A percentile compares a stretch with the other conserved stretches of the same genome.
Conservation (phyloP, 1,284 basidiomycete genomes). For the Macrocystidia cucumis region DNA sequence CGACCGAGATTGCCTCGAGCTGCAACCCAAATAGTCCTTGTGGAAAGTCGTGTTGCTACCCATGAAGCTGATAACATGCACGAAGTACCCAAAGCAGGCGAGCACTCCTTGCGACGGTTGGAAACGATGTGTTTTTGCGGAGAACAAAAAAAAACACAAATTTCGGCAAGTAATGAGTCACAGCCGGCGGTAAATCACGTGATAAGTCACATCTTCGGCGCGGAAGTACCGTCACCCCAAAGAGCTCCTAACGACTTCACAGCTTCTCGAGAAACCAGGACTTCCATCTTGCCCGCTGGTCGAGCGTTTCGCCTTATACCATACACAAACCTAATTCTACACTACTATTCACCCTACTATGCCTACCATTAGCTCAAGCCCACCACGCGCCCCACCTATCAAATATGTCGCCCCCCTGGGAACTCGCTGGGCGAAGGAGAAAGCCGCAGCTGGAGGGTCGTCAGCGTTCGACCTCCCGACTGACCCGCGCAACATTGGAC, state of each 20-base stretch:
- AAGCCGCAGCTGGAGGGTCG: conserved; percentile 58
- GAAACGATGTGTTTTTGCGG: too few relatives aligned
- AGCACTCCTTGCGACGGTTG: too few relatives aligned
- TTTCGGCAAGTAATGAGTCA: too few relatives aligned
- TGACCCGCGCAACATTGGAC: conserved; percentile 69
- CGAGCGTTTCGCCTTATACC: conserved; percentile 25
- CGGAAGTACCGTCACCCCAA: too few relatives aligned
- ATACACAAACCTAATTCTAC: conserved; percentile 14
- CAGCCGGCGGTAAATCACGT: conserved; percentile 9
- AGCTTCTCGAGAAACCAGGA: too few relatives aligned
- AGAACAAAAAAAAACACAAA: too few relatives aligned
- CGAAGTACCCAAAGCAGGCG: too few relatives aligned
- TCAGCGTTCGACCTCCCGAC: conserved; percentile 66
- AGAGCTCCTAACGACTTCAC: conserved; percentile 4
- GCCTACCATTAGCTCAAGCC: conserved; percentile 34
- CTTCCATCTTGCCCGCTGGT: conserved; percentile 26
- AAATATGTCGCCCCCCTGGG: conserved; percentile 61
- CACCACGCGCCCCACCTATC: conserved; percentile 60
- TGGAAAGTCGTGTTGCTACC: too few relatives aligned
- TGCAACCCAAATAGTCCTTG: too few relatives aligned
- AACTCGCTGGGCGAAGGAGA: conserved; percentile 80
- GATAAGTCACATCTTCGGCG: conserved; percentile 1
- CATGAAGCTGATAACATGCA: conserved; percentile 25
- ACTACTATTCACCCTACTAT: conserved; percentile 23
- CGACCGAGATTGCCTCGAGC: too few relatives aligned